Evolutionary conservation across 352 stramenopile genomes (phyloP).

Genomic region (Halophytophthora polymorphica): DNA sequence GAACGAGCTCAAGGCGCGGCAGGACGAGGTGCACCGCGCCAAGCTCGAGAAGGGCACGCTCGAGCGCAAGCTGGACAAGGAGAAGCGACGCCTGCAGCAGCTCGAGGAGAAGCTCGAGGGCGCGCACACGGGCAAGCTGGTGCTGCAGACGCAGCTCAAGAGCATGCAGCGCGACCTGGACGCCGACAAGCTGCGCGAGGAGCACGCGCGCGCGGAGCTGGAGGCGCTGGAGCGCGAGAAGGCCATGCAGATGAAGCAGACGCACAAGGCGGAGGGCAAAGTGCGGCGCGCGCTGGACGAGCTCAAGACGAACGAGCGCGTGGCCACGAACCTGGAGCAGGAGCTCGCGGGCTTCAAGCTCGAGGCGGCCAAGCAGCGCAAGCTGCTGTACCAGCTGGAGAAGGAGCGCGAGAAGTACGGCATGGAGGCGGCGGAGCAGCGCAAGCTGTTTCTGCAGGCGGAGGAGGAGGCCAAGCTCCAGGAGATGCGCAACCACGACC

Average conservation of each 20-base stretch:
- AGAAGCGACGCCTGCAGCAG: conserved; percentile 83
- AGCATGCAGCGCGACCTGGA: conserved; percentile 80
- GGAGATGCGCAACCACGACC: conserved; percentile 78
- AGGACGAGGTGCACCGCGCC: conserved; percentile 83
- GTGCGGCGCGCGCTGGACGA: conserved; percentile 87
- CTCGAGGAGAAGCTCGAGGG: conserved; percentile 90
- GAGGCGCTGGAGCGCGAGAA: conserved; percentile 88
- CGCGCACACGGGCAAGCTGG: conserved; percentile 82
- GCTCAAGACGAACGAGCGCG: conserved; percentile 90
- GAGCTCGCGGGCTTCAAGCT: conserved; percentile 81
- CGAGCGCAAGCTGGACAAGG: conserved; percentile 88
- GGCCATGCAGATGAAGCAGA: conserved; percentile 78
- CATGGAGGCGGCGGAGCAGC: conserved; percentile 82
- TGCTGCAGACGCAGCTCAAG: conserved; percentile 82
- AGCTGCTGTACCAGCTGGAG: conserved; percentile 90
- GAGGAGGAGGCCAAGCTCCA: conserved; percentile 83
- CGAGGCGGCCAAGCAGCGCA: conserved; percentile 86
- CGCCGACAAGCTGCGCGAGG: conserved; percentile 74
- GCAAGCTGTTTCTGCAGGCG: conserved; percentile 77
- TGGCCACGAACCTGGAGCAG: conserved; percentile 85
- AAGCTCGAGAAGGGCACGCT: conserved; percentile 88
- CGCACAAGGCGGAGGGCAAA: conserved; percentile 80
- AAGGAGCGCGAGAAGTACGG: conserved; percentile 92
- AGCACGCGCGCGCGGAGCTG: conserved; percentile 70
- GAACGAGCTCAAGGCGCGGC: conserved; percentile 81